Evolutionary conservation across 768 basidiomycete species (phyloP).

Genomic region (Tylopilus balloui): DNA sequence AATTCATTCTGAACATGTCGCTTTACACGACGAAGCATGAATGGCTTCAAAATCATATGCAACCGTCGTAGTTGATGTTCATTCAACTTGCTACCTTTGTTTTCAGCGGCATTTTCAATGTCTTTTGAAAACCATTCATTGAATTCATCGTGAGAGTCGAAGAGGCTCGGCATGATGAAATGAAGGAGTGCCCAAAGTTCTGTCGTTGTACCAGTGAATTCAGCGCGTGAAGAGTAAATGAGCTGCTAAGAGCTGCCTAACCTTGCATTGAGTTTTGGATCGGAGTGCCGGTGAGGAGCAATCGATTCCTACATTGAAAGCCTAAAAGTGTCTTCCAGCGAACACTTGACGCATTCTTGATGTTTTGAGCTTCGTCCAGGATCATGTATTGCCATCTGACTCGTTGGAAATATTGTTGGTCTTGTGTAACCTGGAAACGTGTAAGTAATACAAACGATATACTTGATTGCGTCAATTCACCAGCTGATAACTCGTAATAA

Average conservation of each 20-base stretch:
- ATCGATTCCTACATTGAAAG: conserved; percentile 92
- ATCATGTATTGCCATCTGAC: conserved; percentile 99
- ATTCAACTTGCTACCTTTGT: conserved; percentile 86
- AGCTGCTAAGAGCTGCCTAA: conserved; percentile 32
- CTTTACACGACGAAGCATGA: conserved; percentile 97
- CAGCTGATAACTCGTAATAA: conserved; percentile 96
- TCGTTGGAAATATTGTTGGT: conserved; percentile 96
- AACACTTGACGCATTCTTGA: conserved; percentile 94
- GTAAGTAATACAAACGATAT: conserved; percentile 1
- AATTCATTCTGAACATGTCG: conserved; percentile 99
- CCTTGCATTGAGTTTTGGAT: conserved; percentile 99
- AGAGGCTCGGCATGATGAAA: conserved; percentile 99
- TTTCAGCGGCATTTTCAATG: conserved; percentile 92
- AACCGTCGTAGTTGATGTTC: conserved; percentile 92
- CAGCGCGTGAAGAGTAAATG: background rate
- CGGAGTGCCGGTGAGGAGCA: conserved; percentile 94
- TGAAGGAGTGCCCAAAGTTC: conserved; percentile 98
- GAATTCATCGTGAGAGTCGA: conserved; percentile 99
- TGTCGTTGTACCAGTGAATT: conserved; percentile 28
- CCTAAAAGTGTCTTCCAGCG: conserved; percentile 97
- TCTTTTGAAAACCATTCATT: conserved; percentile 99
- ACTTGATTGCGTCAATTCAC: conserved; percentile 39
- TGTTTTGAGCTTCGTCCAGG: conserved; percentile 98
- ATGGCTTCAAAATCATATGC: conserved; percentile 98
- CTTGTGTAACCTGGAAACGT: conserved; percentile 72